Evolutionary conservation across 768 basidiomycete species (phyloP).

Genomic region (Gymnopilus dilepis): DNA sequence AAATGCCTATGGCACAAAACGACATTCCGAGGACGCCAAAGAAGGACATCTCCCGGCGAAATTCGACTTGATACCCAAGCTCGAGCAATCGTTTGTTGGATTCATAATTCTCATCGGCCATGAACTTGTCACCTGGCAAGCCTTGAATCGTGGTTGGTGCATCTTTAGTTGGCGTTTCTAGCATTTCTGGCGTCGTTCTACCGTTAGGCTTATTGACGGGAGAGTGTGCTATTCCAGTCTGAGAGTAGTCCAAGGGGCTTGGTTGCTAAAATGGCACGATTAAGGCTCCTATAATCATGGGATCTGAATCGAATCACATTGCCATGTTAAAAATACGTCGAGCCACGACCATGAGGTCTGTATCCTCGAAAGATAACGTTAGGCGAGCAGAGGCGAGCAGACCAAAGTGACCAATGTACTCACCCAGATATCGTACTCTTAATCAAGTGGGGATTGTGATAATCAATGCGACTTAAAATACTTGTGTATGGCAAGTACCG

Average conservation of each 20-base stretch:
- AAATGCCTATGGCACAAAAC: constrained; percentile 64
- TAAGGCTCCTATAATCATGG: background rate
- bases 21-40: constrained; percentile 65
- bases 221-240: background rate
- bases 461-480: too few relatives aligned
- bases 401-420: too few relatives aligned
- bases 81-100: constrained; percentile 44
- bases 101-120: constrained; percentile 12
- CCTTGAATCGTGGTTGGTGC: background rate
- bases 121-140: background rate
- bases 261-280: background rate
- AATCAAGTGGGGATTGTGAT: too few relatives aligned
- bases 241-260: background rate
- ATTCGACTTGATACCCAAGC: constrained; percentile 60
- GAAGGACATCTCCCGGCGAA: constrained; percentile 62
- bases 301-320: background rate
- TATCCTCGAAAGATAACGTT: background rate
- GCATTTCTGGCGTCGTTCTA: background rate
- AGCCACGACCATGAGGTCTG: background rate
- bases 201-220: background rate
- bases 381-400: background rate
- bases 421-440: too few relatives aligned
- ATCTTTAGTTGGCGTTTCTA: background rate
- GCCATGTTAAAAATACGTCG: background rate
- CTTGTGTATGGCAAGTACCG: too few relatives aligned